These are phyloP conservation scores for Baorangia bicolor DNA, from an alignment of 768 basidiomycete species.

Conservation along the genomic window DNA sequence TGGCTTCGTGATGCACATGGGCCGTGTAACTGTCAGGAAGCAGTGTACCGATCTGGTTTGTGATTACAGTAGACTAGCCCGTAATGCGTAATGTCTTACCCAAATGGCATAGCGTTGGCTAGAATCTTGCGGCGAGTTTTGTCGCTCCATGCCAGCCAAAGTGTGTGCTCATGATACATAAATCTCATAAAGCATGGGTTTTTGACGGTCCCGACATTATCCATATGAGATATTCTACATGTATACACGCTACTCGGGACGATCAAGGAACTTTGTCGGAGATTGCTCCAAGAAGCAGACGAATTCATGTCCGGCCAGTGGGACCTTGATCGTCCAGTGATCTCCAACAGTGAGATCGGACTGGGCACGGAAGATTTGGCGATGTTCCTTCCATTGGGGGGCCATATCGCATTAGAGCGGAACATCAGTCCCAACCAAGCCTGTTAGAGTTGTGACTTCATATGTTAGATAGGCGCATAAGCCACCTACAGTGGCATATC, in stretches of 20 bases:
- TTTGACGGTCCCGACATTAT: no score
- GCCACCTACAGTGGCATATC: conserved; percentile 2
- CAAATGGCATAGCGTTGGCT: no score
- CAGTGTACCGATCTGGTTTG: no score
- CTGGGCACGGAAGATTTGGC: conserved; percentile 2
- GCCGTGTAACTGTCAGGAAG: neutral
- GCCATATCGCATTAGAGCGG: conserved; percentile 2
- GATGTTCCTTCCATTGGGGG: conserved; percentile 2
- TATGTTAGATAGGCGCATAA: neutral
- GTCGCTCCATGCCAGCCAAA: no score
- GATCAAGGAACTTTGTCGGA: neutral
- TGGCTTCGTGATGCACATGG: conserved; percentile 4
- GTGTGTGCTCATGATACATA: no score
- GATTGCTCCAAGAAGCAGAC: neutral
- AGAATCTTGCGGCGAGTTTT: no score
- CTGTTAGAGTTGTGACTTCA: neutral
- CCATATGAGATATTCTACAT: no score
- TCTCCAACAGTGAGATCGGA: conserved; percentile 3
- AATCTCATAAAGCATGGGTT: no score
- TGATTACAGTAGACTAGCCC: no score
- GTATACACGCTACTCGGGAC: neutral
- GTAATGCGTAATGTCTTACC: no score
- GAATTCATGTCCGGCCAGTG: neutral
- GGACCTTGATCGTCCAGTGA: neutral
- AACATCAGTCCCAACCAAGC: conserved; percentile 5